Conservation (phyloP, 163 green algal species). For the Trebouxia gelatinosa region DNA sequence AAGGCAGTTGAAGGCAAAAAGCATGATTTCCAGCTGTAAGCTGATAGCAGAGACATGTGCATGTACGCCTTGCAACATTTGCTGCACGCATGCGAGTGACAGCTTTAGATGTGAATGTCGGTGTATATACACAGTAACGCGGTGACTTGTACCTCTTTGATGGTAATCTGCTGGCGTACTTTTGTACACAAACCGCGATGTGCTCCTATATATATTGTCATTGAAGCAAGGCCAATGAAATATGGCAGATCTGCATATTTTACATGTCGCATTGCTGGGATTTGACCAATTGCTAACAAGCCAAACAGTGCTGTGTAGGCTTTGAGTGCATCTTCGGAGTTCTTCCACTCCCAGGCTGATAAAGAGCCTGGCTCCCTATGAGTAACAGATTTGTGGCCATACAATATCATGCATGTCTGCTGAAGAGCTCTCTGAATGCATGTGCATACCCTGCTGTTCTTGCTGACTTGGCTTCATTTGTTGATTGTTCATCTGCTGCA, state of each 20-base stretch:
- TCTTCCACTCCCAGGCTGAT: constrained; percentile 67
- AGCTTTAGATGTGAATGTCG: not conserved
- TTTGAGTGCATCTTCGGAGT: constrained; percentile 56
- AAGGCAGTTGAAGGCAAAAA: too few relatives aligned
- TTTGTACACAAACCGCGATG: constrained; percentile 68
- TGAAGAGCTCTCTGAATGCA: too few relatives aligned
- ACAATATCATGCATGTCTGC: too few relatives aligned
- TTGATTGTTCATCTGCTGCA: too few relatives aligned
- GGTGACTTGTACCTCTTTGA: constrained; percentile 54
- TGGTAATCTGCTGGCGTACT: constrained; percentile 63
- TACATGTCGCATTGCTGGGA: constrained; percentile 48
- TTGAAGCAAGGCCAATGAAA: constrained; percentile 55
- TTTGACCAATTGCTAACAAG: constrained; percentile 52
- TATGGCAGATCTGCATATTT: constrained; percentile 62
- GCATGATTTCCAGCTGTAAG: too few relatives aligned
- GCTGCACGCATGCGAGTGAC: too few relatives aligned
- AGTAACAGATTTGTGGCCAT: too few relatives aligned
- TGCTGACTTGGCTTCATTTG: too few relatives aligned
- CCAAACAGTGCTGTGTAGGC: constrained; percentile 61
- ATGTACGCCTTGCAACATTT: too few relatives aligned
- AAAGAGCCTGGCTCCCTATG: not conserved
- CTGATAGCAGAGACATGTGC: too few relatives aligned
- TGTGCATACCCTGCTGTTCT: too few relatives aligned
- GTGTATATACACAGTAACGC: not conserved
- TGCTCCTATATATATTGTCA: constrained; percentile 81